phyloP scores from a whole-genome alignment of 352 stramenopile genomes.

The Halophytophthora batemanensis region DNA sequence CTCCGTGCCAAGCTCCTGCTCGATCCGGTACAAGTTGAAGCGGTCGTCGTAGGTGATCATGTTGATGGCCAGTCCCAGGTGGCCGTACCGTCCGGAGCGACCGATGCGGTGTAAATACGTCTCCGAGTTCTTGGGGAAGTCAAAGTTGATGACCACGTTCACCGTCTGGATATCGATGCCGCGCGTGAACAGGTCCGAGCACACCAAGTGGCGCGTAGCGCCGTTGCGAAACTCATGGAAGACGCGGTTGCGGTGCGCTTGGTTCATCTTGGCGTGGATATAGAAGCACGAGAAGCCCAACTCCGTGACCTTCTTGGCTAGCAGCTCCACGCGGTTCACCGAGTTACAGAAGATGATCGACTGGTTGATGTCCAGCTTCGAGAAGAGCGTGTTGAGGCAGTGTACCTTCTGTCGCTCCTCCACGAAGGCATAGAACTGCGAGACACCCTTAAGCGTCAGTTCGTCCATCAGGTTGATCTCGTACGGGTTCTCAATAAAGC shows the following conservation, averaged over 20 bases:
- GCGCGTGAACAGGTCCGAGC: conserved; percentile 98
- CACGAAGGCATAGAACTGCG: conserved; percentile 99
- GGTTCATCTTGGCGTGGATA: conserved; percentile 99
- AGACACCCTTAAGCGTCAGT: conserved; percentile 98
- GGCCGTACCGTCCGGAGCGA: conserved; percentile 97
- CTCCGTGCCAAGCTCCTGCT: conserved; percentile 99
- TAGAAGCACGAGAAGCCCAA: conserved; percentile 99
- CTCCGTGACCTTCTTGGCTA: conserved; percentile 99
- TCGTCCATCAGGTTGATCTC: conserved; percentile 99
- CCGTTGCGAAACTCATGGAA: conserved; percentile 99
- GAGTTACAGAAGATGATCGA: conserved; percentile 99
- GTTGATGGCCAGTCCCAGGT: conserved; percentile 99
- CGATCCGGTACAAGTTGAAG: conserved; percentile 97
- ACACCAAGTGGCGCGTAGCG: conserved; percentile 96
- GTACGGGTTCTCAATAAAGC: conserved; percentile 98
- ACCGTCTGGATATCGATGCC: conserved; percentile 99
- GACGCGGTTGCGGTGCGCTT: conserved; percentile 98
- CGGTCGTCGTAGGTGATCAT: conserved; percentile 99
- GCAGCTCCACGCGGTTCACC: conserved; percentile 98
- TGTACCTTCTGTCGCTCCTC: conserved; percentile 99
- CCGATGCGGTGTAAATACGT: conserved; percentile 99
- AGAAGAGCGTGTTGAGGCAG: conserved; percentile 99
- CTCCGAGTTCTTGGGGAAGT: conserved; percentile 99
- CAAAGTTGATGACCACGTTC: conserved; percentile 99
- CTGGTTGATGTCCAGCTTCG: conserved; percentile 99